phyloP scores from a whole-genome alignment of 2,329 filamentous ascomycete species.

The Myriosclerotinia curreyana region DNA sequence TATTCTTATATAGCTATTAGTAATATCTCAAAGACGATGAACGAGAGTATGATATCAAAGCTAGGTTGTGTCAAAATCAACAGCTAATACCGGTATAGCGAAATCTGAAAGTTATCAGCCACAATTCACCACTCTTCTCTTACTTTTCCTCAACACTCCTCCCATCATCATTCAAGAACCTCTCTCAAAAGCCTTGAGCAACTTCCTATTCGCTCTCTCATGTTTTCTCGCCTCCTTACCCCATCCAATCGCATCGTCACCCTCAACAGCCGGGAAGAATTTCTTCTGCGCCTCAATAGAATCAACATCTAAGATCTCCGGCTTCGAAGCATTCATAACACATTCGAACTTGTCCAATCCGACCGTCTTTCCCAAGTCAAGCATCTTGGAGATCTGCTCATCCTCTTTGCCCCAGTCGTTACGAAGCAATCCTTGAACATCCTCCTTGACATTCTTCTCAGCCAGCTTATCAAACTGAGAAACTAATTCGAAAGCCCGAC shows the following conservation, averaged over 20 bases:
- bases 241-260: constrained; percentile 3
- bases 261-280: not conserved
- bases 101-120: not conserved
- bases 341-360: constrained; percentile 17
- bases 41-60: not conserved
- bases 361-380: constrained; percentile 13
- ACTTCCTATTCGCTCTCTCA: constrained; percentile 11
- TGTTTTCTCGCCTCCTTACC: constrained; percentile 20
- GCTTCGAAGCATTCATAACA: constrained; percentile 16
- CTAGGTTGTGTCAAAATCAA: not conserved
- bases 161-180: not conserved
- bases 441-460: constrained; percentile 8
- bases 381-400: not conserved
- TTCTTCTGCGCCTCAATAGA: not conserved
- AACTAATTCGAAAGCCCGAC: not conserved
- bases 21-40: not conserved
- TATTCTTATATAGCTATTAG: not conserved
- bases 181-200: not conserved
- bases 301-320: not conserved
- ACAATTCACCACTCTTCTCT: not conserved
- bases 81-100: not conserved
- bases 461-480: constrained; percentile 7
- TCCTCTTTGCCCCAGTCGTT: constrained; percentile 16
- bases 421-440: not conserved
- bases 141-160: not conserved